Conservation (phyloP, 1,284 basidiomycete genomes). For the Athelia psychrophila region DNA sequence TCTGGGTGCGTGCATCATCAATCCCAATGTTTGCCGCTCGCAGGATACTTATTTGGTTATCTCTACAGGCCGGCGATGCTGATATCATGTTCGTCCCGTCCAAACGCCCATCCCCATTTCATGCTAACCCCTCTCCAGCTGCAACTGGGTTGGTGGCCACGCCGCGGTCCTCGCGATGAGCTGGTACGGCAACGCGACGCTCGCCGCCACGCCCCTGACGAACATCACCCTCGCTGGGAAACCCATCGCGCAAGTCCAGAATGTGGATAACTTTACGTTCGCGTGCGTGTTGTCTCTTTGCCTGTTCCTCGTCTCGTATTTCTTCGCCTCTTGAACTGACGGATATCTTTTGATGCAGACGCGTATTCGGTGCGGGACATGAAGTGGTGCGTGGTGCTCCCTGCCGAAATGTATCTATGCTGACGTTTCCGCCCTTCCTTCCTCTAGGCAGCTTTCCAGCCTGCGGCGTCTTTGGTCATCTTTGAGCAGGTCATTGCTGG, state of each 20-base stretch:
- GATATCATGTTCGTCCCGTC: conserved; percentile 55
- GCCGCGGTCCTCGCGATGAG: conserved; percentile 55
- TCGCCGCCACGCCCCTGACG: conserved; percentile 47
- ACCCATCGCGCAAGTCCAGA: conserved; percentile 54
- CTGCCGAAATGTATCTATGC: too few species aligned
- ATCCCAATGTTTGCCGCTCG: background rate
- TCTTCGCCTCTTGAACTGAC: background rate
- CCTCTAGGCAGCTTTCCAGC: background rate
- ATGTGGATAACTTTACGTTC: conserved; percentile 58
- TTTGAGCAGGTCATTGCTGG: background rate
- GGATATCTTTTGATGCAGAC: background rate
- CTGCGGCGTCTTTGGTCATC: background rate
- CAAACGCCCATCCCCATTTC: background rate
- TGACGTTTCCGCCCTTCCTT: too few species aligned
- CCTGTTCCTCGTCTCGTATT: background rate
- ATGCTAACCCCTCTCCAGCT: conserved; percentile 30
- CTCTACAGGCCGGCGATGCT: conserved; percentile 55
- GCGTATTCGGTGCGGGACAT: background rate
- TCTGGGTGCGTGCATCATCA: conserved; percentile 44
- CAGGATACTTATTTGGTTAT: background rate
- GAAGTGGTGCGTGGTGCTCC: background rate
- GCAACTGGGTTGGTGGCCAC: conserved; percentile 63
- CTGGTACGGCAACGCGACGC: conserved; percentile 52
- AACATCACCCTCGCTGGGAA: conserved; percentile 54
- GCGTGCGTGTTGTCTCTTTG: background rate